Percentiles rank a stretch among this genome's conserved stretches.
These are phyloP conservation scores for Citrus medica DNA, from an alignment of 345 rosid species.

Conservation along the genomic window DNA sequence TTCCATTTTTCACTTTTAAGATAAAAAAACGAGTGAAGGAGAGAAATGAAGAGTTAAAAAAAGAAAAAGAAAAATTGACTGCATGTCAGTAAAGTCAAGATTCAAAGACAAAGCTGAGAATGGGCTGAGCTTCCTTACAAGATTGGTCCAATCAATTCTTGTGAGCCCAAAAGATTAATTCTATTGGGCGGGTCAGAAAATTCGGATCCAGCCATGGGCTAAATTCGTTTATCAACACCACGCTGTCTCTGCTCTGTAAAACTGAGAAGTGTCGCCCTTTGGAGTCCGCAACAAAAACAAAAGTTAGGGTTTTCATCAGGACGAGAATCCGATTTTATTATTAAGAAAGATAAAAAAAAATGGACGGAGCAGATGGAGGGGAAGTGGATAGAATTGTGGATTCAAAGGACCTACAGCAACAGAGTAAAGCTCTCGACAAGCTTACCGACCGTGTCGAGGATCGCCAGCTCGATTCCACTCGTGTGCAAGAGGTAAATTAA, in stretches of 20 bases:
- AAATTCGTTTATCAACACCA: background rate
- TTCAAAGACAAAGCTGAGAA: background rate
- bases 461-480: constrained; percentile 95
- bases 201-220: background rate
- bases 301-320: constrained; percentile 23
- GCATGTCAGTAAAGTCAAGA: too few species aligned
- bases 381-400: constrained; percentile 58
- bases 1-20: too few species aligned
- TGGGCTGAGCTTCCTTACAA: too few species aligned
- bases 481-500: constrained; percentile 69
- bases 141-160: background rate
- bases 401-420: constrained; percentile 94
- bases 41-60: too few species aligned
- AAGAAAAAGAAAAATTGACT: too few species aligned
- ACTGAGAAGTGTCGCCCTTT: background rate
- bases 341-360: constrained; percentile 5
- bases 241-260: background rate
- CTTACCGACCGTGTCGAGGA: constrained; percentile 98
- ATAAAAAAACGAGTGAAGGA: too few species aligned
- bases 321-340: background rate
- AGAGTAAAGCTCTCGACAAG: constrained; percentile 96
- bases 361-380: constrained; percentile 77
- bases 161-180: background rate
- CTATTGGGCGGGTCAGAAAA: background rate
- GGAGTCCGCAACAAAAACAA: background rate